These are phyloP conservation scores for Camptophora hylomeconis DNA, from an alignment of 2,329 filamentous ascomycete genomes.

Conservation along the genomic window DNA sequence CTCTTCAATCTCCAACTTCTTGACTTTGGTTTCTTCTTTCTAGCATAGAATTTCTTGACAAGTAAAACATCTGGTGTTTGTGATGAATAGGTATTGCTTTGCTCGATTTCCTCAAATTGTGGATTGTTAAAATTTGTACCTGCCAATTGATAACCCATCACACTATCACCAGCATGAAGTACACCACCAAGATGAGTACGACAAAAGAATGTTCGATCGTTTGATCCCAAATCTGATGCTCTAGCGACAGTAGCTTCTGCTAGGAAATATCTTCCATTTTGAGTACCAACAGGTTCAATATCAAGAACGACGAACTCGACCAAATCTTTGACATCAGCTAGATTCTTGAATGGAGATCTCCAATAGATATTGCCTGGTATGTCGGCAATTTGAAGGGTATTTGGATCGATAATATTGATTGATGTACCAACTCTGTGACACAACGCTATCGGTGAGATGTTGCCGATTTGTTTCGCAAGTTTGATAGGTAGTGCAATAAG, in stretches of 20 bases:
- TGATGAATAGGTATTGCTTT: conserved; percentile 59
- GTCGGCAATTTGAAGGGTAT: conserved; percentile 82
- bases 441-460: conserved; percentile 73
- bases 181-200: conserved; percentile 80
- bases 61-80: conserved; percentile 84
- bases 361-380: conserved; percentile 75
- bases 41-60: conserved; percentile 92
- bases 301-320: conserved; percentile 93
- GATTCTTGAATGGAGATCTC: conserved; percentile 70
- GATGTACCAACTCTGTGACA: conserved; percentile 83
- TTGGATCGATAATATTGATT: conserved; percentile 78
- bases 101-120: conserved; percentile 71
- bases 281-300: conserved; percentile 64
- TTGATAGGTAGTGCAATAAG: conserved; percentile 85
- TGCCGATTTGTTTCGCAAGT: conserved; percentile 73
- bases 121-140: conserved; percentile 88
- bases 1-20: conserved; percentile 93
- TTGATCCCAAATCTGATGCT: conserved; percentile 72
- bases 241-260: conserved; percentile 81
- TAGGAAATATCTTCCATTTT: conserved; percentile 69
- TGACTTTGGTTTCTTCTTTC: conserved; percentile 67
- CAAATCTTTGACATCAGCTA: conserved; percentile 73
- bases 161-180: conserved; percentile 79
- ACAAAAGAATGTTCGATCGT: conserved; percentile 78
- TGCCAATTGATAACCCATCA: conserved; percentile 82